Percentiles rank a stretch among this genome's conserved stretches.
These are phyloP conservation scores for Viridothelium virens DNA, from an alignment of 495 filamentous ascomycete genomes.

Conservation along the genomic window DNA sequence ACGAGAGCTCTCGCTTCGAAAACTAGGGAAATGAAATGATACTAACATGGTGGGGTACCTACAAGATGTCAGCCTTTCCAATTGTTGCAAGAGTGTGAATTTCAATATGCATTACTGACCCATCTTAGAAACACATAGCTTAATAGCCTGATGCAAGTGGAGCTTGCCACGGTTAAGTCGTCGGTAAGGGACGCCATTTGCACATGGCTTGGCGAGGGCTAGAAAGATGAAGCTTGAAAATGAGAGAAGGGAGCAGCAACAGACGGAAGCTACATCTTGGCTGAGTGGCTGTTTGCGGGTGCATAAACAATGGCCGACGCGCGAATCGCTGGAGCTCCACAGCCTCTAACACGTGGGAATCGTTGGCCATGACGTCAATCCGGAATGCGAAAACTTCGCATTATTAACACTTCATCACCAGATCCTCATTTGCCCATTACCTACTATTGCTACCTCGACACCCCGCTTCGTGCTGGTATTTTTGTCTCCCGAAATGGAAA, in stretches of 20 bases:
- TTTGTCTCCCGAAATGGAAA: too few species aligned
- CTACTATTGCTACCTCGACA: too few species aligned
- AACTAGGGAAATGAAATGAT: not conserved
- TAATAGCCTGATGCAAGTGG: slow-evolving; percentile 49
- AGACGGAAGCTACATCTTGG: too few species aligned
- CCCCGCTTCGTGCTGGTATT: too few species aligned
- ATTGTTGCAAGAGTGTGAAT: not conserved
- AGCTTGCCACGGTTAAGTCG: slow-evolving; percentile 46
- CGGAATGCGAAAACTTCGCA: too few species aligned
- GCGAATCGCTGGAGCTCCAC: too few species aligned
- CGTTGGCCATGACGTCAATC: not conserved
- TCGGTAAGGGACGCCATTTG: not conserved
- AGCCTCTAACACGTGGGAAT: not conserved
- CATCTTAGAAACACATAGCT: slow-evolving; percentile 79
- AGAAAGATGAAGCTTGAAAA: not conserved
- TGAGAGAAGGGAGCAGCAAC: not conserved
- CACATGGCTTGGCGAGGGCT: not conserved
- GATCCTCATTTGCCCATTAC: too few species aligned
- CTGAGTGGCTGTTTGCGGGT: not conserved
- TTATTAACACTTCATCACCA: too few species aligned
- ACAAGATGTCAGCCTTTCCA: slow-evolving; percentile 15
- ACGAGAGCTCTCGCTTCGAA: not conserved
- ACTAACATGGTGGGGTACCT: slow-evolving; percentile 56
- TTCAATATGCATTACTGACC: slow-evolving; percentile 45
- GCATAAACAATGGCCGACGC: not conserved